phyloP scores from a whole-genome alignment of 257 asterid genomes.

The Vinca minor region DNA sequence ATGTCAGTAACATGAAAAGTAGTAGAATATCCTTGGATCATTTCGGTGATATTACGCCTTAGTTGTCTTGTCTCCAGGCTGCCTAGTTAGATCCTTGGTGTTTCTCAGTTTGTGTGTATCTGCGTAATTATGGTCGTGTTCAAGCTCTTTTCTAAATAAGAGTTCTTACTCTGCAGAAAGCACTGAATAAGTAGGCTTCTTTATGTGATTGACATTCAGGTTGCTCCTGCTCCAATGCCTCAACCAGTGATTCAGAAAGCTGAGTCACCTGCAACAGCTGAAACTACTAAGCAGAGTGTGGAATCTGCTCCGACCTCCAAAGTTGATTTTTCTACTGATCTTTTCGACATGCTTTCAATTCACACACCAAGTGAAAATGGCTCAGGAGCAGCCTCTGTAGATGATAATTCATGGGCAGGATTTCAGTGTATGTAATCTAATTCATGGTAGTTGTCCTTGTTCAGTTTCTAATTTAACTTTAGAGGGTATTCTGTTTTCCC shows the following conservation, averaged over 20 bases:
- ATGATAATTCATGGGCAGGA: conserved; percentile 84
- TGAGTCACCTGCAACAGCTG: conserved; percentile 43
- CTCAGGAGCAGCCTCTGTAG: conserved; percentile 45
- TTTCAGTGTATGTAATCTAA: conserved; percentile 66
- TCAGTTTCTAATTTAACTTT: not conserved
- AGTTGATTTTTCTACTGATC: conserved; percentile 89
- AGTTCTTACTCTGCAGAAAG: not conserved
- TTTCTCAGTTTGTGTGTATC: not conserved
- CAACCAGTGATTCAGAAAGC: conserved; percentile 47
- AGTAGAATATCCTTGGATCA: not conserved
- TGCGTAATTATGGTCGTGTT: not conserved
- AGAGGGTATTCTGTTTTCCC: conserved; percentile 1
- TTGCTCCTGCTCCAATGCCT: conserved; percentile 46
- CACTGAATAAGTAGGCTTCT: conserved; percentile 12
- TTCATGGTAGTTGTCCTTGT: conserved; percentile 6
- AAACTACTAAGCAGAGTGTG: conserved; percentile 39
- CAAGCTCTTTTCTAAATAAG: too few relatives aligned
- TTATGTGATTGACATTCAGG: conserved; percentile 43
- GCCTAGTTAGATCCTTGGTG: not conserved
- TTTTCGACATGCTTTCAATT: conserved; percentile 75
- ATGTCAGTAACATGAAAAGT: not conserved
- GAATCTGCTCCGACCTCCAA: conserved; percentile 50
- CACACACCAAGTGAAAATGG: conserved; percentile 56
- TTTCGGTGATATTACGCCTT: too few relatives aligned
- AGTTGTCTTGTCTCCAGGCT: not conserved